Evolutionary conservation across 306 rosid species (phyloP), one percentile per base, ranked within the genome.

Genomic region (Trifolium fragiferum): DNA sequence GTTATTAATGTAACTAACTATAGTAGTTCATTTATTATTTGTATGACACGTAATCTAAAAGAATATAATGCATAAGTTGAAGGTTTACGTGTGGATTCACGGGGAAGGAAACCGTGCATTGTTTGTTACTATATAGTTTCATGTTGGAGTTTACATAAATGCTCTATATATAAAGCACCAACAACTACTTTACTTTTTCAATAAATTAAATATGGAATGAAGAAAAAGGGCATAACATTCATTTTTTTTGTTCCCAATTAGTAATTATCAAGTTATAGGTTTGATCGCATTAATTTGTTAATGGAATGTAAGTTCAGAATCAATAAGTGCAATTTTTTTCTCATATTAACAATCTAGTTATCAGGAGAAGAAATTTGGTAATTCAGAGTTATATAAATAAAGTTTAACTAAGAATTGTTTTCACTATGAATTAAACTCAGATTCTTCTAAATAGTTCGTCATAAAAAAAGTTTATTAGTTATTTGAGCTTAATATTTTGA

Each of bases 11-110:
- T 30, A 44, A 37, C 40, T 7, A 37, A 37, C 40, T 44, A 12
- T 44, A 40, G 46, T 44, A 12, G 50, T 44, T 55, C 61, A 11
- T 46, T 67, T 77, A 59, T 58, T 33, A 10, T 27, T 23, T 68
- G 30, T 49, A 44, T 44, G 81, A 60, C 10, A 21, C 40, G 35
- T 16, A 10, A 58, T 59, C 19, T 2, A 5, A 46, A 33, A 32
- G 33, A 46, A 61, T 20, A 40, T 37, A 37, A 37, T 37, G 40
- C 40, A 37, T 63, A 62, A 7, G 63, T 51, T 50, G 66, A 38
- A 53, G 57, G 25, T 44, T 61, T 43, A 77, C 41, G 33, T 46
- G 54, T n/a, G 57, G 32, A 27, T 27, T 32, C 60, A 11, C 10
- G 60, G 10, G 25, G 41, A 55, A 25, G 66, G 27, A 57, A 37